Percentiles rank a stretch among this genome's conserved stretches.
phyloP scores from a whole-genome alignment of 768 basidiomycete species.

The Kwoniella botswanensis region DNA sequence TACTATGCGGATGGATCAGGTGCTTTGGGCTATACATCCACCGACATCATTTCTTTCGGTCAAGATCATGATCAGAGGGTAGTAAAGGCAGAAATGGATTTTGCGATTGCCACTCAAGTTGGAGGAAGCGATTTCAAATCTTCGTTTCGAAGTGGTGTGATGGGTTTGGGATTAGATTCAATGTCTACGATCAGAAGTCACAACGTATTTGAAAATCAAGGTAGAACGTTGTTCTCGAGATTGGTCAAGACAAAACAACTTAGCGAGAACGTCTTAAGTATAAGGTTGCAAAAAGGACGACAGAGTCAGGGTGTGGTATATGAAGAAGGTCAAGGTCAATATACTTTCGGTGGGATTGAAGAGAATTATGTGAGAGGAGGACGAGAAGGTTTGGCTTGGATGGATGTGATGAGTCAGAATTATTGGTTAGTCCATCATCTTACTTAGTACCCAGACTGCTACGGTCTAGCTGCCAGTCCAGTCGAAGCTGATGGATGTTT shows the following conservation, averaged over 20 bases:
- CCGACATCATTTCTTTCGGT: conserved; percentile 20
- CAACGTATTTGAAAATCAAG: neutral
- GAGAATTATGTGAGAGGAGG: conserved; percentile 24
- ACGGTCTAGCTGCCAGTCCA: too few species aligned
- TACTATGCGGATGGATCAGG: conserved; percentile 36
- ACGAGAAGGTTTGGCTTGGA: conserved; percentile 25
- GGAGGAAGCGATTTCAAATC: conserved; percentile 12
- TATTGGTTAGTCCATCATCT: conserved; percentile 28
- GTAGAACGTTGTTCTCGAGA: conserved; percentile 30
- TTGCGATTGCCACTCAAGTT: conserved; percentile 24
- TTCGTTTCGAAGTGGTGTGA: conserved; percentile 20
- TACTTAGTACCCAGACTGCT: neutral
- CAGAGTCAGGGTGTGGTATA: conserved; percentile 18
- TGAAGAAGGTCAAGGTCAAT: conserved; percentile 29
- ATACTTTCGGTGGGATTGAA: conserved; percentile 34
- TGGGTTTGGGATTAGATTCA: conserved; percentile 31
- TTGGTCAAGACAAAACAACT: conserved; percentile 25
- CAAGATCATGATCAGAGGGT: neutral
- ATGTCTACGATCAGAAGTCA: conserved; percentile 16
- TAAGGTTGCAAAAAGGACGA: conserved; percentile 31
- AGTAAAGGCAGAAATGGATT: conserved; percentile 8
- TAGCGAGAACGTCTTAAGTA: conserved; percentile 28
- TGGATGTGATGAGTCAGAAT: conserved; percentile 26
- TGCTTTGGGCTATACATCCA: conserved; percentile 24
- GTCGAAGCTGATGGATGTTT: neutral